A percentile compares a stretch with the other conserved stretches of the same genome.
Evolutionary conservation across 169 alveolate species (phyloP).

Genomic region (Plasmodium yoelii): DNA sequence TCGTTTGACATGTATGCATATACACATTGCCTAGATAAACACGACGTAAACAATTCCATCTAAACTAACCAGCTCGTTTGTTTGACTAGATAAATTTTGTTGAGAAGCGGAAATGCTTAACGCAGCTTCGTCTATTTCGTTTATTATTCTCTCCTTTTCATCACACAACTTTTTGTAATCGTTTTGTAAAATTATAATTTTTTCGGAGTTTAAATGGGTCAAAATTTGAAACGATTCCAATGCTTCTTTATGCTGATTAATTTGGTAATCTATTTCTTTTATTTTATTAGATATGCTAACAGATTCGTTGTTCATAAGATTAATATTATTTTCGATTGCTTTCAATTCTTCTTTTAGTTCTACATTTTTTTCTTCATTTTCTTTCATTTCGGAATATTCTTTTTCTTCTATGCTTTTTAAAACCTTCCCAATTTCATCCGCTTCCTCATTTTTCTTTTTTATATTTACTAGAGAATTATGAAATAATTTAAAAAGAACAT

Average conservation of each 20-base stretch:
- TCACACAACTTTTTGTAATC: constrained; percentile 9
- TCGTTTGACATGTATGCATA: background rate
- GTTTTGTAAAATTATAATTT: constrained; percentile 24
- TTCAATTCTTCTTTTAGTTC: constrained; percentile 15
- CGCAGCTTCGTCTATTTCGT: background rate
- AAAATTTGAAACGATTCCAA: constrained; percentile 50
- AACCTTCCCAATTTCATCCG: constrained; percentile 12
- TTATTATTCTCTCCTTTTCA: constrained; percentile 15
- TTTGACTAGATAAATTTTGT: constrained; percentile 11
- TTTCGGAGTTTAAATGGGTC: constrained; percentile 45
- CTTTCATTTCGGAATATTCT: constrained; percentile 5
- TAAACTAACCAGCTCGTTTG: constrained; percentile 12
- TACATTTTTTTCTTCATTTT: constrained; percentile 16
- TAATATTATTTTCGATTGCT: constrained; percentile 9
- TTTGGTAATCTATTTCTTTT: constrained; percentile 70
- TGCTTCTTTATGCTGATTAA: constrained; percentile 71
- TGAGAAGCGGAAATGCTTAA: background rate
- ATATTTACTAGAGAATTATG: constrained; percentile 24
- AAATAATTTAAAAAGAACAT: constrained; percentile 39
- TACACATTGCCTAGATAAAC: too few species aligned
- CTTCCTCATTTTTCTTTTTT: constrained; percentile 23
- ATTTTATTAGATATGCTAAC: constrained; percentile 42
- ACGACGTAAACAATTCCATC: background rate
- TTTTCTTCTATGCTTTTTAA: constrained; percentile 33
- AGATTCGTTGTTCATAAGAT: constrained; percentile 63